These are phyloP conservation scores for Ophiostoma angusticollis DNA, from an alignment of 2,329 filamentous ascomycete genomes.

Conservation along the genomic window DNA sequence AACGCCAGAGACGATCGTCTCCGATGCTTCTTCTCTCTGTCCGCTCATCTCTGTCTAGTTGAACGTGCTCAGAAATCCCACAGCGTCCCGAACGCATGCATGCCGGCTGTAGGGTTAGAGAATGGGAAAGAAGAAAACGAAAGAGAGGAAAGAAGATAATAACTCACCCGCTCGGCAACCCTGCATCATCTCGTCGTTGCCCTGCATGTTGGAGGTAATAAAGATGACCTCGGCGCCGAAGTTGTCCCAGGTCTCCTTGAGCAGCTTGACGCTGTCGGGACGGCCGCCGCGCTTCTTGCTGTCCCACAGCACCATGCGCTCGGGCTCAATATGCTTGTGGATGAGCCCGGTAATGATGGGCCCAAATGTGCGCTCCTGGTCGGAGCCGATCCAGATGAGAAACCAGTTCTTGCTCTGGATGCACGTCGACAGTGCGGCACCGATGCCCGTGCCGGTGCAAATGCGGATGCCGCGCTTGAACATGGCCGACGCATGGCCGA, in stretches of 20 bases:
- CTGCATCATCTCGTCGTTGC: conserved; percentile 31
- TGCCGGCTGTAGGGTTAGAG: conserved; percentile 18
- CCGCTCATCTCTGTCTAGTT: not conserved
- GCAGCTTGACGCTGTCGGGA: conserved; percentile 25
- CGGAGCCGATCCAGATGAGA: conserved; percentile 30
- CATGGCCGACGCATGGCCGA: conserved; percentile 30
- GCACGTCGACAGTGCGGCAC: conserved; percentile 28
- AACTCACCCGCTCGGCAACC: conserved; percentile 26
- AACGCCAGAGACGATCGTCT: too few relatives aligned
- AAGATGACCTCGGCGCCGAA: conserved; percentile 30
- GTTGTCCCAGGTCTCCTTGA: conserved; percentile 26
- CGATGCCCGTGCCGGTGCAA: conserved; percentile 29
- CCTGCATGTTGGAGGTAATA: conserved; percentile 28
- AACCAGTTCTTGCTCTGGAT: conserved; percentile 29
- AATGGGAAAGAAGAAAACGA: conserved; percentile 2
- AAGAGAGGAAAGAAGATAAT: not conserved
- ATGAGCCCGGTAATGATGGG: conserved; percentile 27
- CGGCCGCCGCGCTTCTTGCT: conserved; percentile 28
- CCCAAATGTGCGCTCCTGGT: conserved; percentile 29
- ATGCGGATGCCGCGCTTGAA: conserved; percentile 29
- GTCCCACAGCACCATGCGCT: conserved; percentile 30
- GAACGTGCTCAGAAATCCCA: conserved; percentile 24
- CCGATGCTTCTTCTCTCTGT: not conserved
- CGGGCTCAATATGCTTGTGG: conserved; percentile 26
- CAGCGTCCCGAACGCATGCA: conserved; percentile 26